A percentile compares a stretch with the other conserved stretches of the same genome.
These are phyloP conservation scores for Cutaneotrichosporon cutaneum DNA, from an alignment of 1,284 basidiomycete genomes.

Conservation along the genomic window DNA sequence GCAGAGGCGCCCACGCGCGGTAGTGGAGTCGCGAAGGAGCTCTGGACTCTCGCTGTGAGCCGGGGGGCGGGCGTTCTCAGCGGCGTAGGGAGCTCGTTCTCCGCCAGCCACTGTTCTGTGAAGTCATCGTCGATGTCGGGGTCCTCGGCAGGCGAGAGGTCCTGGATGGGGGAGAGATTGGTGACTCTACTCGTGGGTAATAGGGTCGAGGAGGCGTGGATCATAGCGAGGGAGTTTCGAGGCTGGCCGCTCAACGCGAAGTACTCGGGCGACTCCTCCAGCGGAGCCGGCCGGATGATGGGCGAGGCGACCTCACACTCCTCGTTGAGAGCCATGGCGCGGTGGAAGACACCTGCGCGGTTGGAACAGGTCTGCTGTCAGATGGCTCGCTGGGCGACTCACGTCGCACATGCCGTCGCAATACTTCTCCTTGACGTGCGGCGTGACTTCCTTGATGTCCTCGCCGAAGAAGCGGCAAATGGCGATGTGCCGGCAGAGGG, in stretches of 20 bases:
- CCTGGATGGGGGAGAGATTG: background rate
- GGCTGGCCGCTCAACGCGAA: conserved; percentile 2
- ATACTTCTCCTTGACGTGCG: conserved; percentile 58
- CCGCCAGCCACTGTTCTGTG: background rate
- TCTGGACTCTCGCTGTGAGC: background rate
- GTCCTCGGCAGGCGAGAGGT: background rate
- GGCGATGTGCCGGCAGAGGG: conserved; percentile 69
- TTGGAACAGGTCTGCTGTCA: conserved; percentile 36
- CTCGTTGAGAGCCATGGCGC: conserved; percentile 31
- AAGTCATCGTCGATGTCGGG: background rate
- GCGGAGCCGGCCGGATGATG: conserved; percentile 14
- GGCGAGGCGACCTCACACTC: conserved; percentile 34
- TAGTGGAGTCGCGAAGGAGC: background rate
- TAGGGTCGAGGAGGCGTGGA: background rate
- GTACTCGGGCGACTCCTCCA: conserved; percentile 14
- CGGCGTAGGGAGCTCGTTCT: background rate
- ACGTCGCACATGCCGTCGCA: conserved; percentile 85
- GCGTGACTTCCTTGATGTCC: conserved; percentile 60
- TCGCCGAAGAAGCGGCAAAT: conserved; percentile 85
- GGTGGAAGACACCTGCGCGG: conserved; percentile 24
- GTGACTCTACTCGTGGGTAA: background rate
- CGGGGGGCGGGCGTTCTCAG: background rate
- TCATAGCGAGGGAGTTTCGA: background rate
- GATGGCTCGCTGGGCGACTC: conserved; percentile 35
- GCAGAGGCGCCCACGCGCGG: background rate